Base-by-base conservation (phyloP, 345 rosid genomes). In the Mallotus nudiflorus region DNA sequence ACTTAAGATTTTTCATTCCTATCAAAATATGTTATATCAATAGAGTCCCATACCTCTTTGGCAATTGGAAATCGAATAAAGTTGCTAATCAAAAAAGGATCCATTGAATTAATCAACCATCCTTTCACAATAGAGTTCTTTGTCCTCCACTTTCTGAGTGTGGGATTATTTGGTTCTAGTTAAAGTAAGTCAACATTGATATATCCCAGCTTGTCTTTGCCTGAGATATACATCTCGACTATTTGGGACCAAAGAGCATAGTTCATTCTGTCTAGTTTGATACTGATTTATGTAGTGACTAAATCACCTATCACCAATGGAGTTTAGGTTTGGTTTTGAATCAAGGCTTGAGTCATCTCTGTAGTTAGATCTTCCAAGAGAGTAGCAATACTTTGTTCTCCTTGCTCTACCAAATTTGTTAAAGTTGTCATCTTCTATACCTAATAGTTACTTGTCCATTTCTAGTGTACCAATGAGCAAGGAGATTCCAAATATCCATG, bases 361-460 rank as follows among this genome's bases (percentile, higher is more conserved):
- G 45, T 40, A 40, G 45, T 40, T 13, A 40, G 33, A 0, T 56
- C 61, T 56, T 56, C 39, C 9, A 56, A 0, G 3, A 25, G 28
- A 11, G 12, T 4, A 56, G 0, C 0, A 0, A 0, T 13, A 28
- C 31, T 56, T 2, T 16, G 20, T 5, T 56, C 33, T 19, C 27
- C 11, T 56, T 0, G 19, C 7, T 56, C 1, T 0, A 1, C 9
- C 2, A 3, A 6, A 1, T 53, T 15, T 0, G 15, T 11, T 14
- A 10, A 0, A 25, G 61, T 1, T 15, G 1, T 10, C 20, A 6
- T 54, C 28, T 24, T n/a, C 0, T 20, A 5, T 53, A 12, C 3
- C 12, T 0, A 2, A 19, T 5, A 15, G 0, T 53, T 2, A 2
- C 9, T 0, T 19, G 6, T 7, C 29, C 0, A 0, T n/a, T 11